Evolutionary conservation across 192 early-diverging fungal genomes (phyloP).

Genomic region (Mortierella alpina): DNA sequence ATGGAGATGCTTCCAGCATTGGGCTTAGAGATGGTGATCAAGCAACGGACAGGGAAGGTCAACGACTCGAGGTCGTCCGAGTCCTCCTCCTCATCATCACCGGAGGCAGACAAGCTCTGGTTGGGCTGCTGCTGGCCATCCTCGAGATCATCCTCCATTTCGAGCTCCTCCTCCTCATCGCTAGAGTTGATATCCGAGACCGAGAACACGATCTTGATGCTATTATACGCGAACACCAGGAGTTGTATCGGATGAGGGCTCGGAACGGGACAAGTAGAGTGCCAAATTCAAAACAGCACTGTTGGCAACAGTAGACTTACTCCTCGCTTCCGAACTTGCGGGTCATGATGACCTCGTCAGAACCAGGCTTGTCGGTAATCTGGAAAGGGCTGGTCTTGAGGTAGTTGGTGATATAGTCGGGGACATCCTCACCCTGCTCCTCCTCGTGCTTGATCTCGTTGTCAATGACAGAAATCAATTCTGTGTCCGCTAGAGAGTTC

Average conservation of each 20-base stretch:
- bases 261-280: too few species aligned
- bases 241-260: background rate
- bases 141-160: slow-evolving; percentile 65
- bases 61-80: slow-evolving; percentile 67
- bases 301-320: slow-evolving; percentile 54
- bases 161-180: slow-evolving; percentile 74
- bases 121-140: slow-evolving; percentile 30
- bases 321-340: slow-evolving; percentile 92
- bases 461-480: slow-evolving; percentile 26
- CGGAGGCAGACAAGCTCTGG: slow-evolving; percentile 53
- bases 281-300: too few species aligned
- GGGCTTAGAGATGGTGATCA: slow-evolving; percentile 79
- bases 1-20: slow-evolving; percentile 83
- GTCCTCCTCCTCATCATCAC: slow-evolving; percentile 70
- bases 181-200: slow-evolving; percentile 86
- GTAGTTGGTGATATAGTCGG: slow-evolving; percentile 48
- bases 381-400: slow-evolving; percentile 55
- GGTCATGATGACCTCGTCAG: slow-evolving; percentile 82
- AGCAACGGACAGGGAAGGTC: slow-evolving; percentile 79
- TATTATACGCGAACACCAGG: slow-evolving; percentile 27
- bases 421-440: slow-evolving; percentile 42
- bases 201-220: slow-evolving; percentile 87
- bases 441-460: slow-evolving; percentile 52
- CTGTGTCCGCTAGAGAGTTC: slow-evolving; percentile 30
- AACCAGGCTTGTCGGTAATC: slow-evolving; percentile 83